Percentiles rank a stretch among this genome's conserved stretches.
phyloP scores from a whole-genome alignment of 2,329 filamentous ascomycete genomes.

The Cladorrhinum sp. region DNA sequence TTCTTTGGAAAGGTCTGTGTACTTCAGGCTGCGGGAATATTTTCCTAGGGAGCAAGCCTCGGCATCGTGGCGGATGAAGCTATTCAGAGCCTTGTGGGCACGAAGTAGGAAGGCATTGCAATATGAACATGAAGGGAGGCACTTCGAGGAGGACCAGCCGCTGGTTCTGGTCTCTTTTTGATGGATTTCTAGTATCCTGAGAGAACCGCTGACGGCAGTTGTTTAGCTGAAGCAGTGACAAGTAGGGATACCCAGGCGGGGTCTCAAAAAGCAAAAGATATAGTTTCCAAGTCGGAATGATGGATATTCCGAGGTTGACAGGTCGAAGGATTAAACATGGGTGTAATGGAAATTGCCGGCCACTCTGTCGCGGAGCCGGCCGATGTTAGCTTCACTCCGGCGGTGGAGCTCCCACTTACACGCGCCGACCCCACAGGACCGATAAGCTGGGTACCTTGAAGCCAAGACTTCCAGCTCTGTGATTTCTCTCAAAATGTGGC shows the following conservation, averaged over 20 bases:
- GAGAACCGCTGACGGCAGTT: neutral
- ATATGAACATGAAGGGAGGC: too few relatives aligned
- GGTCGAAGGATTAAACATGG: too few relatives aligned
- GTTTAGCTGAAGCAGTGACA: neutral
- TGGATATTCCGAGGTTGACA: too few relatives aligned
- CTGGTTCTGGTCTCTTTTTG: too few relatives aligned
- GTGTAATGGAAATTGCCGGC: conserved; percentile 32
- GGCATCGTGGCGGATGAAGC: too few relatives aligned
- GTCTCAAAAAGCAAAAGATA: neutral
- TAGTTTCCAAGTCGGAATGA: too few relatives aligned
- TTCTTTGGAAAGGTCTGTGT: too few relatives aligned
- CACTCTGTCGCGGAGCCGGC: conserved; percentile 7
- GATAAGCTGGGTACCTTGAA: neutral
- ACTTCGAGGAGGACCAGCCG: too few relatives aligned
- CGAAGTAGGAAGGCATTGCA: too few relatives aligned
- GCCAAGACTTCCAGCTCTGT: neutral
- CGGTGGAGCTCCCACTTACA: neutral
- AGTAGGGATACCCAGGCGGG: neutral
- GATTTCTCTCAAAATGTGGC: neutral
- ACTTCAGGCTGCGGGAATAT: too few relatives aligned
- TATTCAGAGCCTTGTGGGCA: too few relatives aligned
- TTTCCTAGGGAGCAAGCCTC: too few relatives aligned
- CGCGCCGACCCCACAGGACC: neutral
- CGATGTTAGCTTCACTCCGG: neutral
- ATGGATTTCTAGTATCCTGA: neutral